Conservation (phyloP, 2,329 filamentous ascomycete genomes). For the Colletotrichum neosansevieriae region DNA sequence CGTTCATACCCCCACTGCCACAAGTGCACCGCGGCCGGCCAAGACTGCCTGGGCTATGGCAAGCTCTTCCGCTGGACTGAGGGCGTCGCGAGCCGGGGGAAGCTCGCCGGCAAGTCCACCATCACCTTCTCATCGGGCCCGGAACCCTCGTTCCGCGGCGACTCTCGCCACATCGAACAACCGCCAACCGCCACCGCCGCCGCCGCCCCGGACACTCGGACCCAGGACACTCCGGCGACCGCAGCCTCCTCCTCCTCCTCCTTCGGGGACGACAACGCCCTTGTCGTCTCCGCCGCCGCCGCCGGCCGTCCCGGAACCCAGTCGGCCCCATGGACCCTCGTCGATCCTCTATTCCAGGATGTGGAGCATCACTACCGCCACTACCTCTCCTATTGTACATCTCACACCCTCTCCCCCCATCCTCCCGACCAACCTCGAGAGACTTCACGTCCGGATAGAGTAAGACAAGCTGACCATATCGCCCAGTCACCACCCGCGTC, state of each 20-base stretch:
- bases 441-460: conserved; percentile 16
- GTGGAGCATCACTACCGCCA: conserved; percentile 60
- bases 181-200: neutral
- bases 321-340: conserved; percentile 53
- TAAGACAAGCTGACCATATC: conserved; percentile 22
- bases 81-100: conserved; percentile 57
- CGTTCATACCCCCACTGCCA: conserved; percentile 63
- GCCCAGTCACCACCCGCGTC: conserved; percentile 61
- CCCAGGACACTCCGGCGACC: neutral
- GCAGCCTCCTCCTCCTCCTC: neutral
- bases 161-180: neutral
- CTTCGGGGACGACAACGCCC: conserved; percentile 16
- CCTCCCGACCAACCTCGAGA: conserved; percentile 30
- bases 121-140: conserved; percentile 44
- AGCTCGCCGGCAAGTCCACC: conserved; percentile 55
- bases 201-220: conserved; percentile 5
- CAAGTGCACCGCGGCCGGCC: conserved; percentile 61
- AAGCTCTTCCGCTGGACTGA: conserved; percentile 66
- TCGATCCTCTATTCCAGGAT: conserved; percentile 64
- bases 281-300: conserved; percentile 42
- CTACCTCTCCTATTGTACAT: conserved; percentile 57
- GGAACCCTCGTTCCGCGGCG: neutral
- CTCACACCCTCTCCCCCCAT: conserved; percentile 16
- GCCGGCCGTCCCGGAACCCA: conserved; percentile 38
- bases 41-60: conserved; percentile 66